Percentiles rank a stretch among this genome's conserved stretches.
phyloP scores from a whole-genome alignment of 164 flowering plant species.

The Sedum album region DNA sequence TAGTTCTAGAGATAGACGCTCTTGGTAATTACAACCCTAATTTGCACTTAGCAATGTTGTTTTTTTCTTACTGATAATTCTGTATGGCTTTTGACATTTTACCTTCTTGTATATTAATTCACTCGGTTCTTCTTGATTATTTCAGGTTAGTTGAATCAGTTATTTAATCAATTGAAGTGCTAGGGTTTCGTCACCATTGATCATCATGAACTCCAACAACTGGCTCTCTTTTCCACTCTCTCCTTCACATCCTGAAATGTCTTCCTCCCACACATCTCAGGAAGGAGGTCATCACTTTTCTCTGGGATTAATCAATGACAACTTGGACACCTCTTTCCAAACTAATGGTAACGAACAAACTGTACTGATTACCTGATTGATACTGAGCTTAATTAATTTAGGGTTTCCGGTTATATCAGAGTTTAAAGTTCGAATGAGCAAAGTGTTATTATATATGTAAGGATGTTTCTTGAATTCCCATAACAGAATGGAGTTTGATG shows the following conservation, averaged over 20 bases:
- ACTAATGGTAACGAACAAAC: conserved; percentile 58
- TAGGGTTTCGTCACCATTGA: neutral
- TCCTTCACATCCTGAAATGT: conserved; percentile 36
- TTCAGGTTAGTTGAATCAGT: neutral
- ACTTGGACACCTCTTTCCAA: conserved; percentile 47
- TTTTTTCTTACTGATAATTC: too few species aligned
- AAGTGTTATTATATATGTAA: neutral
- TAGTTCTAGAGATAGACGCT: neutral
- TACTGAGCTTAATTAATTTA: neutral
- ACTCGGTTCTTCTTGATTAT: neutral
- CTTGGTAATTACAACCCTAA: neutral
- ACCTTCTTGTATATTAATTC: neutral
- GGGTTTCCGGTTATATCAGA: too few species aligned
- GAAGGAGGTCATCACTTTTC: conserved; percentile 44
- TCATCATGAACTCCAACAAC: conserved; percentile 69
- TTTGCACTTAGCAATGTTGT: neutral
- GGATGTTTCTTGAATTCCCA: too few species aligned
- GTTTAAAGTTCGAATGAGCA: neutral
- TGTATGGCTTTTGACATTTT: neutral
- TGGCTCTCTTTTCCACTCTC: conserved; percentile 81
- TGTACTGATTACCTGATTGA: neutral
- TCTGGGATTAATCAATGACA: conserved; percentile 50
- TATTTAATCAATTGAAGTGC: neutral
- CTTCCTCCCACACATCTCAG: conserved; percentile 29
- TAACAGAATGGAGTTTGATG: conserved; percentile 66